Base-by-base conservation (phyloP, 495 filamentous ascomycete genomes). In the Penicillium canescens region DNA sequence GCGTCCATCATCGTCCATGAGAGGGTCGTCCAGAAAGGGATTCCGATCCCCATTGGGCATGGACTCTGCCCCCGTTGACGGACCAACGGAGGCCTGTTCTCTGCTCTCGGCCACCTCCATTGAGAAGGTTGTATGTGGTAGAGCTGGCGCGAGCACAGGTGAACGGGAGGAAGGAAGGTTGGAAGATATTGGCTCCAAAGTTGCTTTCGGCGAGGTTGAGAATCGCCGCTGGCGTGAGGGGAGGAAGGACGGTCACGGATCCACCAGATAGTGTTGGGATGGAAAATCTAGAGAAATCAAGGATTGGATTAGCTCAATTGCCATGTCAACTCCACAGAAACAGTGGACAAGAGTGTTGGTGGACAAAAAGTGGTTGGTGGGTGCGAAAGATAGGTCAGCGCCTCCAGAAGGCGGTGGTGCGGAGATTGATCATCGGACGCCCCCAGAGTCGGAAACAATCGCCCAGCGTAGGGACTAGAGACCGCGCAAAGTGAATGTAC, bases 71-170 rank as follows among this genome's bases (percentile, higher is more conserved):
- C 63, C 71, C 35, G 70, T 57, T 50, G 70, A 43, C 42, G 67
- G 61, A 52, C 67, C 68, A 55, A 72, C 69, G 45, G 67, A 61
- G 56, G 56, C 59, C 18, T 68, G 64, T 50, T 78, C 74, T 58
- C 63, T 66, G 57, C 69, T 72, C 42, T 75, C 72, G 42, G 63
- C 67, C 28, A 75, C 71, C 61, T 78, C 75, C 75, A 78, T 78
- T 33, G 52, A 50, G 7, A 44, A 43, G 26, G 23, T 39, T 46
- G 50, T 18, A 26, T 43, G 28, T 21, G n/a, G 39, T 10, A 33
- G 39, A 42, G 31, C 23, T 38, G 33, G 44, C 41, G 37, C 24
- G 31, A 24, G 43, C 33, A 44, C 11, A 39, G 40, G 38, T 35
- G 55, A 28, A 4, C 26, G 38, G 43, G 34, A 41, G 18, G 21